Conservation (phyloP, 2,329 filamentous ascomycete genomes). For the Catunica adiposa region DNA sequence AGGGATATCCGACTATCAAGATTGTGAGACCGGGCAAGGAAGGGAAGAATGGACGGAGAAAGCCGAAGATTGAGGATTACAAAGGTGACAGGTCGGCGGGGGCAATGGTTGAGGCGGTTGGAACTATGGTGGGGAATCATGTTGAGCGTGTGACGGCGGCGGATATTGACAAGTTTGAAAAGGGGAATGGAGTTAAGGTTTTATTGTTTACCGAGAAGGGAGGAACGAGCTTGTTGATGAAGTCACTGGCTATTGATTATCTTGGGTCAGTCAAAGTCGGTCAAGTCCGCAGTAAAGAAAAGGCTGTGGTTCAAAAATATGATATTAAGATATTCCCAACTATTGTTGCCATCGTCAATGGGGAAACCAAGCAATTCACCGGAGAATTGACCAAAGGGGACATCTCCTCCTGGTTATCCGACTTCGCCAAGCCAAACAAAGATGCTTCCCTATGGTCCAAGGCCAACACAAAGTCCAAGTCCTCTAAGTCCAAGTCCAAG, state of each 20-base stretch:
- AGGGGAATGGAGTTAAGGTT: slow-evolving; percentile 52
- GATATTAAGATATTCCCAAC: slow-evolving; percentile 64
- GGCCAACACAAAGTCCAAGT: slow-evolving; percentile 22
- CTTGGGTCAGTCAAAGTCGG: slow-evolving; percentile 62
- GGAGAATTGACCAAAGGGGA: slow-evolving; percentile 74
- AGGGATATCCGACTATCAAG: slow-evolving; percentile 94
- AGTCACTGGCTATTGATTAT: slow-evolving; percentile 81
- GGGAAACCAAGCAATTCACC: slow-evolving; percentile 54
- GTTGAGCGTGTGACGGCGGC: slow-evolving; percentile 70
- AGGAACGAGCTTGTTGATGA: slow-evolving; percentile 64
- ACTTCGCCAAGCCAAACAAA: slow-evolving; percentile 63
- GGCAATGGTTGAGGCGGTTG: slow-evolving; percentile 70
- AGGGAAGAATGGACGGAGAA: slow-evolving; percentile 26
- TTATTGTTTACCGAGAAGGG: slow-evolving; percentile 91
- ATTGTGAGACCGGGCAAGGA: slow-evolving; percentile 77
- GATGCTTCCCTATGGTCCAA: slow-evolving; percentile 34
- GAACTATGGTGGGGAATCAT: slow-evolving; percentile 79
- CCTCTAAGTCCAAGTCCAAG: slow-evolving; percentile 20
- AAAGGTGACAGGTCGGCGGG: slow-evolving; percentile 69
- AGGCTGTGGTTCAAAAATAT: slow-evolving; percentile 53
- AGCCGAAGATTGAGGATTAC: slow-evolving; percentile 76
- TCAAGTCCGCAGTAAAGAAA: slow-evolving; percentile 72
- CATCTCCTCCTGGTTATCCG: slow-evolving; percentile 68
- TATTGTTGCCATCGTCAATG: slow-evolving; percentile 61
- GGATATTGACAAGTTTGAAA: slow-evolving; percentile 59